Evolutionary conservation across 495 filamentous ascomycete genomes (phyloP), one percentile per base, ranked within the genome.

Genomic region (Hyphodiscus hymeniophilus): DNA sequence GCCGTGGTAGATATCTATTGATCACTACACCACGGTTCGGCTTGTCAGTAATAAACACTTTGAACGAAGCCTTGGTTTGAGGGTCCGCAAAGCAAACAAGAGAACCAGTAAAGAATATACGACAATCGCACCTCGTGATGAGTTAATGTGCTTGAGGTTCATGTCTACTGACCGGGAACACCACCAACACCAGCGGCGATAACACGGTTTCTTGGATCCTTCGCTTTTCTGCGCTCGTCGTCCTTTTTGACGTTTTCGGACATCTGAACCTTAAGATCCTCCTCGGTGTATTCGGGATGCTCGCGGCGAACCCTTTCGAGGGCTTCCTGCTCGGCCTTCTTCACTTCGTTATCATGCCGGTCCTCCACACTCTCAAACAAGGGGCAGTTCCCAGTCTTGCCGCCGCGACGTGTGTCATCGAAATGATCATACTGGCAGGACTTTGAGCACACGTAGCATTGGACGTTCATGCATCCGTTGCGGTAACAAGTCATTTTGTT

Each of bases 401-500:
- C 71, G 3, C 71, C 69, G 21, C 74, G 52, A 0, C 22, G 38
- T 2, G 48, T 2, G 38, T 81, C 71, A 39, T 78, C 61, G 47
- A 79, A 77, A 54, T 80, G 74, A 17, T 53, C 45, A 45, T 79
- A 75, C 45, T 71, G 63, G 45, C 66, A 72, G 15, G 70, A 73
- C 54, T 80, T 68, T n/a, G 71, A 73, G 65, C 87, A 92, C 32
- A 88, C 68, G 54, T 90, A 89, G 59, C 84, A 87, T 61, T 87
- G 83, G 1, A 74, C 36, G 28, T 79, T 79, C 3, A 45, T 16
- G 52, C 86, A 91, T 0, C 54, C 51, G 22, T 41, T 51, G 13
- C 69, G 68, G 1, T 68, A 65, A 55, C 88, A 94, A 0, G 57
- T 70, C 68, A 94, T 83, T 66, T 89, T 94, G 63, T 95, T 95